phyloP scores from a whole-genome alignment of 2,329 filamentous ascomycete species.

The Septoria linicola region DNA sequence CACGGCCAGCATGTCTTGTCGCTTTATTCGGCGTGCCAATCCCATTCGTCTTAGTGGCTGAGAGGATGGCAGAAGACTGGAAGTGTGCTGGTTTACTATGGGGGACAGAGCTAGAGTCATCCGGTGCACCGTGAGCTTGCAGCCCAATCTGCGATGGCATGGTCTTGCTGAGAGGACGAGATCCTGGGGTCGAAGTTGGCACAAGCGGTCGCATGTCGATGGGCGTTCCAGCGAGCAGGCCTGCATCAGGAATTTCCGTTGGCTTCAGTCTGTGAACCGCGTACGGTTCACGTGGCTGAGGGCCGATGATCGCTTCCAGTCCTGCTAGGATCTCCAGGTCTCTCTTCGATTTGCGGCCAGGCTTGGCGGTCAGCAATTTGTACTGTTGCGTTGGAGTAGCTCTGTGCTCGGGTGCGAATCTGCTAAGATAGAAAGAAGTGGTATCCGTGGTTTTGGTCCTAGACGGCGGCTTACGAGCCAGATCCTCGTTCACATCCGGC shows the following conservation, averaged over 20 bases:
- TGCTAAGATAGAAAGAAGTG: constrained; percentile 5
- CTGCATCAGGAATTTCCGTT: constrained; percentile 3
- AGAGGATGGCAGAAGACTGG: too few relatives aligned
- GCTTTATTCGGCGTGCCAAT: neutral
- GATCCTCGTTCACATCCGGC: too few relatives aligned
- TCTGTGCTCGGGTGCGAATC: constrained; percentile 5
- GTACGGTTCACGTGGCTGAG: neutral
- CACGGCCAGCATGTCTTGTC: neutral
- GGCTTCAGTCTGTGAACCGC: neutral
- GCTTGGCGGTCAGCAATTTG: constrained; percentile 4
- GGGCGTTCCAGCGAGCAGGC: neutral
- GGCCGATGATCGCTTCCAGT: constrained; percentile 6
- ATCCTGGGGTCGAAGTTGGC: too few relatives aligned
- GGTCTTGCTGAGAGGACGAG: too few relatives aligned
- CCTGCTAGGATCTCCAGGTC: constrained; percentile 12
- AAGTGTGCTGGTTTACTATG: too few relatives aligned
- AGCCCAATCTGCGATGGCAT: neutral
- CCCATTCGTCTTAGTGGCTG: too few relatives aligned
- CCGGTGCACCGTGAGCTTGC: neutral
- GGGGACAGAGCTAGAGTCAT: too few relatives aligned
- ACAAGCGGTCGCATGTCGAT: neutral
- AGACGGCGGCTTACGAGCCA: neutral
- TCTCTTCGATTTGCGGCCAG: constrained; percentile 13
- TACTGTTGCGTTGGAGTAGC: constrained; percentile 13
- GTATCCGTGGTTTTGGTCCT: constrained; percentile 2